phyloP scores from a whole-genome alignment of 345 rosid genomes.

The Zanthoxylum bungeanum region DNA sequence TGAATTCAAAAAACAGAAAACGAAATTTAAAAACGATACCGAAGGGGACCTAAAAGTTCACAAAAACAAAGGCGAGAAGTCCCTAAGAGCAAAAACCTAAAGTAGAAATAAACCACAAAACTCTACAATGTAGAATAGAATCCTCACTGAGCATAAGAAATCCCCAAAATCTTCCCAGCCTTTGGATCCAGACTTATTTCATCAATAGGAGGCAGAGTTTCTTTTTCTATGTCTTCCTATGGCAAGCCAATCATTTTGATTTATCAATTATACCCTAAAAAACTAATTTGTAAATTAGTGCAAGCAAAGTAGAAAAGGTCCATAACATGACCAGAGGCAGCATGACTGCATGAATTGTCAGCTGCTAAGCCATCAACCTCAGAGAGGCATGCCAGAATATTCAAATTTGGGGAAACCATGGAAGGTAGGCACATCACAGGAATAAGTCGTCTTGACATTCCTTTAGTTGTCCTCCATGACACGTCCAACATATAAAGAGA shows the following conservation, averaged over 20 bases:
- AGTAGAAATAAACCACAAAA: too few relatives aligned
- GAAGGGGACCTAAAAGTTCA: too few relatives aligned
- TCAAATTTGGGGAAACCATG: neutral
- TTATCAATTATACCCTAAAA: too few relatives aligned
- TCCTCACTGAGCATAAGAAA: too few relatives aligned
- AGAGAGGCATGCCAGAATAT: neutral
- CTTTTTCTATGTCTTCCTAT: neutral
- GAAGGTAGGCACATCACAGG: neutral
- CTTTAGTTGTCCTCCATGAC: neutral
- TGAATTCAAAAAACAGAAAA: too few relatives aligned
- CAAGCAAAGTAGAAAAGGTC: neutral
- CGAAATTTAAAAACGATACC: too few relatives aligned
- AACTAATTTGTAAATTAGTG: neutral
- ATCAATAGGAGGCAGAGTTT: neutral
- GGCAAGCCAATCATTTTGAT: neutral
- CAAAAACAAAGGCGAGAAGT: too few relatives aligned
- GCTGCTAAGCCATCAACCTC: neutral
- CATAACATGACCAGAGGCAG: neutral
- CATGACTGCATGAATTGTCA: neutral
- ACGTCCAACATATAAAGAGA: neutral
- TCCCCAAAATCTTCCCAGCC: too few relatives aligned
- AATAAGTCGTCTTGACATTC: neutral
- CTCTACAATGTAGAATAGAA: too few relatives aligned
- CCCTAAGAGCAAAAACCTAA: too few relatives aligned
- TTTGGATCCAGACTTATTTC: neutral